Conservation (phyloP, 257 asterid species). For the Primulina eburnea region DNA sequence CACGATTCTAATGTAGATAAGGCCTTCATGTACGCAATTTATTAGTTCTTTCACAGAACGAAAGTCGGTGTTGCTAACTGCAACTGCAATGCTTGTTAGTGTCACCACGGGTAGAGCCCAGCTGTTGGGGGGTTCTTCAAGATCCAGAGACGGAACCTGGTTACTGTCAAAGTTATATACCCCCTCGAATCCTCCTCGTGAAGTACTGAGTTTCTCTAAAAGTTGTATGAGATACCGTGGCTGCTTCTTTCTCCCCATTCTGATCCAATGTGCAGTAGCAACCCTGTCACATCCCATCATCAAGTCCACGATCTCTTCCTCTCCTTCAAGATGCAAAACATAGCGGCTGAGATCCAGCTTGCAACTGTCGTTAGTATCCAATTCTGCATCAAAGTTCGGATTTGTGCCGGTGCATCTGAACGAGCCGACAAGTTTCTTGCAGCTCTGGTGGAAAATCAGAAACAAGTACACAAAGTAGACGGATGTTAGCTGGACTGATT, state of each 20-base stretch:
- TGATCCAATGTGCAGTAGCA: slow-evolving; percentile 52
- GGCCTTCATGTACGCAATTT: slow-evolving; percentile 51
- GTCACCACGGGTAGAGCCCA: slow-evolving; percentile 95
- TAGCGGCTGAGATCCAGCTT: slow-evolving; percentile 49
- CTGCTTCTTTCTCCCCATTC: slow-evolving; percentile 55
- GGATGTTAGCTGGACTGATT: slow-evolving; percentile 51
- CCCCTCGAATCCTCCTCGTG: slow-evolving; percentile 50
- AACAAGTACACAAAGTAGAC: slow-evolving; percentile 34
- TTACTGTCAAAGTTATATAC: slow-evolving; percentile 52
- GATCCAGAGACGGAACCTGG: slow-evolving; percentile 48
- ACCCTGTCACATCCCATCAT: slow-evolving; percentile 52
- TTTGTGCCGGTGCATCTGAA: slow-evolving; percentile 26
- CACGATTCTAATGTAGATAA: slow-evolving; percentile 41
- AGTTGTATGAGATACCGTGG: slow-evolving; percentile 50
- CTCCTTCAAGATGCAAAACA: slow-evolving; percentile 77
- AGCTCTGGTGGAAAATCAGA: slow-evolving; percentile 21
- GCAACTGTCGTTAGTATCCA: slow-evolving; percentile 28
- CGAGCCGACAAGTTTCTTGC: slow-evolving; percentile 31
- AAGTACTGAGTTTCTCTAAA: slow-evolving; percentile 42
- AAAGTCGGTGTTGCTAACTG: slow-evolving; percentile 36
- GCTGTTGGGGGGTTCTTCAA: slow-evolving; percentile 63
- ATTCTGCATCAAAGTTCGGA: slow-evolving; percentile 28
- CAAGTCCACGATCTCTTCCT: slow-evolving; percentile 57
- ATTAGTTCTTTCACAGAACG: slow-evolving; percentile 38
- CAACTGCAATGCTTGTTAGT: slow-evolving; percentile 69